Conservation (phyloP, 164 flowering plant species). For the Platanus orientalis region DNA sequence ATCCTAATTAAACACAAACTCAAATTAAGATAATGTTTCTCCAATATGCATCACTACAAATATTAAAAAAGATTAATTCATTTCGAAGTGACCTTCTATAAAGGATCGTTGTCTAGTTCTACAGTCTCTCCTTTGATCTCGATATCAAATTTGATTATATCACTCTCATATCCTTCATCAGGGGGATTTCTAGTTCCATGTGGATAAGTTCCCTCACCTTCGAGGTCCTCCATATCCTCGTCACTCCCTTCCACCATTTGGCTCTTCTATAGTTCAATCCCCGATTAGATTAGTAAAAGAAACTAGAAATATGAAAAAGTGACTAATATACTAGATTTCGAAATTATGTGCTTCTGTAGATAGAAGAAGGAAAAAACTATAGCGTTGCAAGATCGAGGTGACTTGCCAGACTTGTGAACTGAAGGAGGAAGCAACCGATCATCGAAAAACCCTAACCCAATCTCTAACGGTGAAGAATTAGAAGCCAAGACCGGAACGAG, state of each 20-base stretch:
- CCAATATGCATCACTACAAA: no score
- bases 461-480: no score
- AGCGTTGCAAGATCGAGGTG: conserved; percentile 24
- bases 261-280: conserved; percentile 25
- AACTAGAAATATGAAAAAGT: background rate
- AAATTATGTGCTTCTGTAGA: background rate
- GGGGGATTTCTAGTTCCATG: conserved; percentile 4
- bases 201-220: conserved; percentile 19
- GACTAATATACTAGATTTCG: no score
- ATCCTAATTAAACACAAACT: no score
- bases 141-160: conserved; percentile 69
- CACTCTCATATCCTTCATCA: conserved; percentile 50
- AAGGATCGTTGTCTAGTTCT: conserved; percentile 85
- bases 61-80: background rate
- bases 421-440: conserved; percentile 71
- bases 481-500: no score
- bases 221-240: conserved; percentile 39
- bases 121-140: conserved; percentile 87
- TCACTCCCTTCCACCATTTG: conserved; percentile 57
- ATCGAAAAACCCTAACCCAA: no score
- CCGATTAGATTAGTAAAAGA: background rate
- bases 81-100: conserved; percentile 50
- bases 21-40: no score
- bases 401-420: conserved; percentile 23
- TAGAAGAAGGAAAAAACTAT: conserved; percentile 20